A percentile compares a stretch with the other conserved stretches of the same genome.
phyloP scores from a whole-genome alignment of 2,329 filamentous ascomycete genomes.

The Colletotrichum cuscutae region DNA sequence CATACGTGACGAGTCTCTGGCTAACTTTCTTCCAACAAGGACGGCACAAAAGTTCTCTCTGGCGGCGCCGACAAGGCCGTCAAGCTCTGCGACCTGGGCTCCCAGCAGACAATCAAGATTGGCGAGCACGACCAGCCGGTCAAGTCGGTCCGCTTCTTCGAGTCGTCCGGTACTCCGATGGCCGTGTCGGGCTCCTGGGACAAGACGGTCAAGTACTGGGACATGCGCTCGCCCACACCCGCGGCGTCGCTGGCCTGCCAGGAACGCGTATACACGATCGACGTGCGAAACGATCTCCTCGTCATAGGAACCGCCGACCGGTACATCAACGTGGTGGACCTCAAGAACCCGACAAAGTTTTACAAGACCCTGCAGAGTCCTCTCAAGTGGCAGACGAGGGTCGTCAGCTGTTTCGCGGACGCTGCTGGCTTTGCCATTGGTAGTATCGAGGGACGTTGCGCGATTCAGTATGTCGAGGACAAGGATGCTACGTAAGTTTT shows the following conservation, averaged over 20 bases:
- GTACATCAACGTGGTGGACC: constrained; percentile 94
- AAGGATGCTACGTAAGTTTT: constrained; percentile 78
- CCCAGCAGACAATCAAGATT: constrained; percentile 75
- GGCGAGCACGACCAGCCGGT: constrained; percentile 89
- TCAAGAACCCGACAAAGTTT: constrained; percentile 87
- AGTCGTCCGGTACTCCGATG: constrained; percentile 78
- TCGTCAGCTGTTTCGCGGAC: constrained; percentile 94
- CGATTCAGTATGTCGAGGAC: constrained; percentile 98
- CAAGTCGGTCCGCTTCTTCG: constrained; percentile 81
- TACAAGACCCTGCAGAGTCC: constrained; percentile 98
- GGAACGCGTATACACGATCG: constrained; percentile 90
- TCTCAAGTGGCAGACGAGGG: constrained; percentile 97
- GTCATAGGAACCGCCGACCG: constrained; percentile 94
- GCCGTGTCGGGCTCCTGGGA: constrained; percentile 94
- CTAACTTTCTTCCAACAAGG: constrained; percentile 61
- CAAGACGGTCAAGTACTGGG: constrained; percentile 92
- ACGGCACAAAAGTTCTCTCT: constrained; percentile 88
- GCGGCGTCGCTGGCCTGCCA: constrained; percentile 74
- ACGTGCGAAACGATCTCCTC: constrained; percentile 86
- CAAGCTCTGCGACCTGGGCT: constrained; percentile 84
- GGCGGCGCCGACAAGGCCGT: constrained; percentile 92
- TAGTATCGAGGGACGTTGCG: constrained; percentile 95
- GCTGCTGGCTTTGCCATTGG: constrained; percentile 93
- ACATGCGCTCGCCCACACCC: constrained; percentile 74
- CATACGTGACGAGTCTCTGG: not conserved